phyloP scores from a whole-genome alignment of 140 eudicot genomes.

The Cichorium intybus region DNA sequence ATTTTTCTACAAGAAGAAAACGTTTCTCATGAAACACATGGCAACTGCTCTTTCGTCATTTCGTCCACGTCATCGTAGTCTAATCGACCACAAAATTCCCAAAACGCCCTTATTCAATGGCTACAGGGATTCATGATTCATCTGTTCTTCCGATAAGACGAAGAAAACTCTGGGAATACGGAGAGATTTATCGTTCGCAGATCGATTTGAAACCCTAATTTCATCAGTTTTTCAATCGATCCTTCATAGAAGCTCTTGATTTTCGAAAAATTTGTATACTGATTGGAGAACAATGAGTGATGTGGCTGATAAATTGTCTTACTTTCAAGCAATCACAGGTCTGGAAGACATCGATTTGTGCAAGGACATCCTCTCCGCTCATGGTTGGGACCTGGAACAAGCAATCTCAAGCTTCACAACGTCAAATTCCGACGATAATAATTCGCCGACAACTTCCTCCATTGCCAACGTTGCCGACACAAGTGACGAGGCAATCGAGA shows the following conservation, averaged over 20 bases:
- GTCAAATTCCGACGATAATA: slow-evolving; percentile 9
- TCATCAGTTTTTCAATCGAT: slow-evolving; percentile 1
- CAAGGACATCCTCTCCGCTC: slow-evolving; percentile 78
- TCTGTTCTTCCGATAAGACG: slow-evolving; percentile 9
- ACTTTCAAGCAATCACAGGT: slow-evolving; percentile 89
- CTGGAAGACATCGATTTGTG: slow-evolving; percentile 72
- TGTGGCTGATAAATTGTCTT: slow-evolving; percentile 62
- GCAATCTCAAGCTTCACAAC: slow-evolving; percentile 61
- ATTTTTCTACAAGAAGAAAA: too few species aligned
- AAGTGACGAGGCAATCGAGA: neutral
- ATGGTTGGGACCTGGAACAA: slow-evolving; percentile 73
- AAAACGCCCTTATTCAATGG: neutral
- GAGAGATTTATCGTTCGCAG: slow-evolving; percentile 1
- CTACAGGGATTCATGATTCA: neutral
- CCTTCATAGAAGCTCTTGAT: neutral
- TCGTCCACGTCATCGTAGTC: slow-evolving; percentile 14
- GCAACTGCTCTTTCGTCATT: slow-evolving; percentile 1
- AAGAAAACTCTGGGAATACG: slow-evolving; percentile 1
- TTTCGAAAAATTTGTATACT: neutral
- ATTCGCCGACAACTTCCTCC: slow-evolving; percentile 22
- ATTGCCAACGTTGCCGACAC: slow-evolving; percentile 10
- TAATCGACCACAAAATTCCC: neutral
- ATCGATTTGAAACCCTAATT: slow-evolving; percentile 22
- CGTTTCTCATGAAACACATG: neutral
- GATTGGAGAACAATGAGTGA: slow-evolving; percentile 51